phyloP scores from a whole-genome alignment of 176 grass and related monocot species.

The Areca catechu region DNA sequence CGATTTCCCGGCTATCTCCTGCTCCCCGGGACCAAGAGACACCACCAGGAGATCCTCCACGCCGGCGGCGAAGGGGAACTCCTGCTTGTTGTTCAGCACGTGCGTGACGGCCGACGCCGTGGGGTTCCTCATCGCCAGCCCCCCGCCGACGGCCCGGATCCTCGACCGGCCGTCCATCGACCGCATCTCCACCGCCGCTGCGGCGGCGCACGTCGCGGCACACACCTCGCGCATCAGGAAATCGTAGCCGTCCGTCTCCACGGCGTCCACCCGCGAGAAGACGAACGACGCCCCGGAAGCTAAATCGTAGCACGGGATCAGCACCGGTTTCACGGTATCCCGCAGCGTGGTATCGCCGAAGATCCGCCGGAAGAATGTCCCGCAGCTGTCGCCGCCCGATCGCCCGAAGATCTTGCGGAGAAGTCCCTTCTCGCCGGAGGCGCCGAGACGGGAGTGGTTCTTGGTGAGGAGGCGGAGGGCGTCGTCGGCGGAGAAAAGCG shows the following conservation, averaged over 20 bases:
- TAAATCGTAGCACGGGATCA: conserved; percentile 20
- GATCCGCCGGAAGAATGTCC: not conserved
- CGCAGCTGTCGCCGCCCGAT: not conserved
- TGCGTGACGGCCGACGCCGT: conserved; percentile 14
- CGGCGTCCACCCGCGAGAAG: conserved; percentile 19
- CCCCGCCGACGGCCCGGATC: conserved; percentile 8
- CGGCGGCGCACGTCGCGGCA: conserved; percentile 6
- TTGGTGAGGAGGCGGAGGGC: conserved; percentile 13
- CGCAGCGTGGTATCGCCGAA: conserved; percentile 15
- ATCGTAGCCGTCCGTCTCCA: conserved; percentile 20
- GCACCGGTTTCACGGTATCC: conserved; percentile 15
- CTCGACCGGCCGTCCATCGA: conserved; percentile 7
- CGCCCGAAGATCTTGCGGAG: not conserved
- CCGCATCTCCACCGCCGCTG: not conserved
- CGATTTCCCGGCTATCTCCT: not conserved
- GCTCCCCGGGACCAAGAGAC: conserved; percentile 1
- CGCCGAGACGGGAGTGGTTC: conserved; percentile 2
- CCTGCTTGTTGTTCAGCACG: conserved; percentile 12
- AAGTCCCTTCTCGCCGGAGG: conserved; percentile 4
- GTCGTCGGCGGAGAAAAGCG: conserved; percentile 4
- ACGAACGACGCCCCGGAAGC: conserved; percentile 13
- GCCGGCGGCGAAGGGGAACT: conserved; percentile 6
- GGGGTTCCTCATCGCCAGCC: conserved; percentile 13
- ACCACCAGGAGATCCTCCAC: conserved; percentile 15
- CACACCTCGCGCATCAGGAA: conserved; percentile 16